Conservation (phyloP, 2,329 filamentous ascomycete genomes). For the Botrytis sinoallii region DNA sequence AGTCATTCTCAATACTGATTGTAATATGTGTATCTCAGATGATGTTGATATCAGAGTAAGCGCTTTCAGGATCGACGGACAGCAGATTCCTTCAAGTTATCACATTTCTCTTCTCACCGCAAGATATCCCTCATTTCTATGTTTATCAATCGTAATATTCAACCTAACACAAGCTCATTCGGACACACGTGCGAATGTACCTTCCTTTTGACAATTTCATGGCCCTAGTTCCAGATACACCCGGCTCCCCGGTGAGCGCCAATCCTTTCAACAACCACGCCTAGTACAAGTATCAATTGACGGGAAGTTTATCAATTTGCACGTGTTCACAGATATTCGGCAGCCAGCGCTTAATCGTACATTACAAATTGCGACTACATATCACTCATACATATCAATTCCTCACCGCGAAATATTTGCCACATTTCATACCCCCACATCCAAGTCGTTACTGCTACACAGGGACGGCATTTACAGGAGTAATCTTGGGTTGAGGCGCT, state of each 20-base stretch:
- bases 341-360: neutral
- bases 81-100: neutral
- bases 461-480: neutral
- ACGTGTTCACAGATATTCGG: neutral
- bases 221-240: neutral
- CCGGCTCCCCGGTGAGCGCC: neutral
- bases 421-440: neutral
- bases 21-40: neutral
- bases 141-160: neutral
- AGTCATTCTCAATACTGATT: neutral
- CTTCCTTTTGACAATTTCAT: neutral
- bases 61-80: neutral
- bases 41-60: conserved; percentile 5
- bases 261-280: neutral
- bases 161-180: neutral
- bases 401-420: neutral
- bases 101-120: conserved; percentile 4
- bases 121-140: neutral
- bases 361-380: neutral
- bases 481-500: neutral
- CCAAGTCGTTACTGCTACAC: conserved; percentile 7
- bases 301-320: neutral
- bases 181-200: neutral
- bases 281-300: neutral
- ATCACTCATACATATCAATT: neutral